Evolutionary conservation across 1,284 basidiomycete genomes (phyloP).

Genomic region (Tylopilus orsonianus): DNA sequence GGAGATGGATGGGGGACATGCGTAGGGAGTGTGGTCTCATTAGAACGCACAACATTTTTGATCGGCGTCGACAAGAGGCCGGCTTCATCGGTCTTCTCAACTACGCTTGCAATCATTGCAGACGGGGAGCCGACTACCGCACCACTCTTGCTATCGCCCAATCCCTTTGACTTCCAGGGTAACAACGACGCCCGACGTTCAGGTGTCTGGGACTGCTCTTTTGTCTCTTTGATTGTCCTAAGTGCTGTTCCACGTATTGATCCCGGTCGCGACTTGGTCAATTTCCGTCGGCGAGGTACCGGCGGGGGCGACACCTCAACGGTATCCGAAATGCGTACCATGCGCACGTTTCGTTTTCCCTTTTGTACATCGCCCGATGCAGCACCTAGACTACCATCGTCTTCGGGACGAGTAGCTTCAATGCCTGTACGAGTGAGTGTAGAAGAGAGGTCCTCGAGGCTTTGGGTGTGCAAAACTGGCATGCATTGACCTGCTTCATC

Average conservation of each 20-base stretch:
- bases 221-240: background rate
- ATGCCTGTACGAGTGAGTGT: conserved; percentile 20
- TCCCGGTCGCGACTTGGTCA: conserved; percentile 24
- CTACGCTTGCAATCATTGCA: background rate
- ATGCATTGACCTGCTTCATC: background rate
- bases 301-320: conserved; percentile 24
- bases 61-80: background rate
- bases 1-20: background rate
- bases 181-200: conserved; percentile 24
- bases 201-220: background rate
- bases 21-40: background rate
- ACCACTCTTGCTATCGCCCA: conserved; percentile 2
- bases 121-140: background rate
- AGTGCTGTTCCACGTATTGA: background rate
- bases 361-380: conserved; percentile 5
- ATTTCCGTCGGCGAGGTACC: conserved; percentile 20
- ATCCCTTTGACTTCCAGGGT: conserved; percentile 23
- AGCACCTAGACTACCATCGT: background rate
- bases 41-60: background rate
- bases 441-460: conserved; percentile 27
- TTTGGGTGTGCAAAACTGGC: conserved; percentile 21
- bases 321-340: conserved; percentile 28
- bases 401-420: conserved; percentile 3
- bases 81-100: background rate
- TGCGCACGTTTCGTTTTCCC: conserved; percentile 22